Percentiles rank a stretch among this genome's conserved stretches.
phyloP scores from a whole-genome alignment of 148 eudicot genomes.

The Rheum nobile region DNA sequence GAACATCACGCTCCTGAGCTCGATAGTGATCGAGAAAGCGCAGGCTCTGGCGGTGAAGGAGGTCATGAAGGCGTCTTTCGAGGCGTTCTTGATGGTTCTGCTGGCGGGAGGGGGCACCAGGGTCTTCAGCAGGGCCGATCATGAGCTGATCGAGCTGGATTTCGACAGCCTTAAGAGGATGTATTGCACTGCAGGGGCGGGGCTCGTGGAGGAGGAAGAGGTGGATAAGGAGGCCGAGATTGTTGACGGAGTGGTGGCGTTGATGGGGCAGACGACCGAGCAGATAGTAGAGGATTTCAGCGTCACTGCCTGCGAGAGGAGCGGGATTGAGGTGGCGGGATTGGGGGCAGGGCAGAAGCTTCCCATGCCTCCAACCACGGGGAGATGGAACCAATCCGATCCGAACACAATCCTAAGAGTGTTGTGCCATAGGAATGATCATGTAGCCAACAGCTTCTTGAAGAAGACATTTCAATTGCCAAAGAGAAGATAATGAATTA shows the following conservation, averaged over 20 bases:
- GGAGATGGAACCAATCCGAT: conserved; percentile 68
- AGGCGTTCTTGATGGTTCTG: conserved; percentile 69
- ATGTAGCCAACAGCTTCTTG: conserved; percentile 52
- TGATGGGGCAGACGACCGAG: conserved; percentile 77
- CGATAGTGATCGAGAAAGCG: conserved; percentile 57
- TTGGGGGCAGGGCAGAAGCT: conserved; percentile 42
- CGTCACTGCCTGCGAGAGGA: conserved; percentile 47
- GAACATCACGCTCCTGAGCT: conserved; percentile 57
- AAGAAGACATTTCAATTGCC: conserved; percentile 80
- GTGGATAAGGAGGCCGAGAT: conserved; percentile 63
- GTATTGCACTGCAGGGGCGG: conserved; percentile 43
- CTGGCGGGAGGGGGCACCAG: conserved; percentile 79
- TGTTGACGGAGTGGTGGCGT: conserved; percentile 63
- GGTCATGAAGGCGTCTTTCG: conserved; percentile 76
- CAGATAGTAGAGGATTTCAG: conserved; percentile 74
- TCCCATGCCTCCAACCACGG: conserved; percentile 83
- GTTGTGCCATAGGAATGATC: conserved; percentile 69
- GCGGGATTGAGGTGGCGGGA: conserved; percentile 53
- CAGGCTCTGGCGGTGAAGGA: conserved; percentile 72
- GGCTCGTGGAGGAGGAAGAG: conserved; percentile 54
- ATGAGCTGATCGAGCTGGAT: conserved; percentile 58
- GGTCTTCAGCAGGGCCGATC: conserved; percentile 39
- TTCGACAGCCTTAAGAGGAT: conserved; percentile 54
- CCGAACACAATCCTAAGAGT: conserved; percentile 89
- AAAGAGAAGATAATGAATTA: conserved; percentile 40